Base-by-base conservation (phyloP, 2,329 filamentous ascomycete species). In the Fusarium mundagurra region DNA sequence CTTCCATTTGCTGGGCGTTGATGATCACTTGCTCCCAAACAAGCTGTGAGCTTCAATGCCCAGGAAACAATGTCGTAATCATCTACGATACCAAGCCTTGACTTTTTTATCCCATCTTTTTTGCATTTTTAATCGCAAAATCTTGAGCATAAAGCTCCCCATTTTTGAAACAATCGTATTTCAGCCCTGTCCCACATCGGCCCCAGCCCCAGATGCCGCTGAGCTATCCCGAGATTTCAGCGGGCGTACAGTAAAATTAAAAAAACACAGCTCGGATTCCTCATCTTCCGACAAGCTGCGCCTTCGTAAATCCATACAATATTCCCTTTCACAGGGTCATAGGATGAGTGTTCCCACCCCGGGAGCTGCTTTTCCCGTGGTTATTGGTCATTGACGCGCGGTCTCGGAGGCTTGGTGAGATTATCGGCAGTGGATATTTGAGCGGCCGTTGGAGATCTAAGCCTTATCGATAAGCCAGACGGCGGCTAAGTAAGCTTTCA, bases 341-440 rank as follows among this genome's bases (percentile, higher is more conserved):
- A 54, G 29, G 39, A 43, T 16, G n/a, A 47, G 33, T 9, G 20
- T n/a, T 39, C 14, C 43, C 61, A 31, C 31, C 17, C 17, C 45
- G 31, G 36, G 27, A 20, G 1, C 8, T 33, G n/a, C 11, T 8
- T 57, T 47, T 53, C 44, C 44, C 53, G 47, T 54, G n/a, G 39
- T 31, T 54, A 47, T 48, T 57, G 24, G 29, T 48, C 51, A 22
- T 51, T 45, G 71, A 74, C 71, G 71, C 71, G 71, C 48, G 71
- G 71, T 67, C 71, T 43, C n/a, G 66, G 61, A 67, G 67, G 71
- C 61, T 73, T 36, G 53, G 71, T 73, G 66, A 73, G 70, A 71
- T 62, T 71, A 45, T 72, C n/a, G 41, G 63, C 18, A 31, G 43
- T 43, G 43, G 18, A 47, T 36, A 50, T 38, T 20, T 48, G 33